These are phyloP conservation scores for Martensiomyces pterosporus DNA, from an alignment of 192 early-diverging fungal genomes.

Conservation along the genomic window DNA sequence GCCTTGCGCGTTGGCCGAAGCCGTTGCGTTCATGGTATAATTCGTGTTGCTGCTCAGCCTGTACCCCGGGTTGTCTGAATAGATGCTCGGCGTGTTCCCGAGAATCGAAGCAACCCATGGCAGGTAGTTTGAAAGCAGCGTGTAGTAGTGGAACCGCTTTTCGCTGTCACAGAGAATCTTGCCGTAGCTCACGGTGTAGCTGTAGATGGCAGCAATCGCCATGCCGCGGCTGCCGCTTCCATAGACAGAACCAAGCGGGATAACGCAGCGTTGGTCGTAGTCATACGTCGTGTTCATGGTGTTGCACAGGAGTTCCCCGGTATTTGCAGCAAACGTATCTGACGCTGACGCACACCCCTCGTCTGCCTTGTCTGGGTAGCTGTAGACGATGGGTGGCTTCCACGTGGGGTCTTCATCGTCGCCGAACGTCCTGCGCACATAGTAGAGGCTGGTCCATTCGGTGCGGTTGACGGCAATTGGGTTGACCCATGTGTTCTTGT, in stretches of 20 bases:
- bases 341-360: slow-evolving; percentile 16
- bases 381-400: slow-evolving; percentile 14
- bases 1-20: no score
- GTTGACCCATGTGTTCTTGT: slow-evolving; percentile 21
- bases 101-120: no score
- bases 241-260: slow-evolving; percentile 31
- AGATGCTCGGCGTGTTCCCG: no score
- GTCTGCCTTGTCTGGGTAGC: slow-evolving; percentile 5
- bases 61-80: no score
- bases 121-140: no score
- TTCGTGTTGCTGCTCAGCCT: no score
- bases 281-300: slow-evolving; percentile 11
- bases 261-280: slow-evolving; percentile 20
- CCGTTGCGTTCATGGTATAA: no score
- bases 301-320: slow-evolving; percentile 37
- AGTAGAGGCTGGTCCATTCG: slow-evolving; percentile 35
- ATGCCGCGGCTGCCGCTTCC: slow-evolving; percentile 16
- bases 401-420: slow-evolving; percentile 3
- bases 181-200: slow-evolving; percentile 27
- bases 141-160: no score
- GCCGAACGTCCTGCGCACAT: slow-evolving; percentile 20
- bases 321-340: slow-evolving; percentile 16
- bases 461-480: slow-evolving; percentile 40
- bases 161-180: no score
- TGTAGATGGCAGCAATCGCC: slow-evolving; percentile 38